Base-by-base conservation (phyloP, 257 asterid genomes). In the Marsdenia floribunda region DNA sequence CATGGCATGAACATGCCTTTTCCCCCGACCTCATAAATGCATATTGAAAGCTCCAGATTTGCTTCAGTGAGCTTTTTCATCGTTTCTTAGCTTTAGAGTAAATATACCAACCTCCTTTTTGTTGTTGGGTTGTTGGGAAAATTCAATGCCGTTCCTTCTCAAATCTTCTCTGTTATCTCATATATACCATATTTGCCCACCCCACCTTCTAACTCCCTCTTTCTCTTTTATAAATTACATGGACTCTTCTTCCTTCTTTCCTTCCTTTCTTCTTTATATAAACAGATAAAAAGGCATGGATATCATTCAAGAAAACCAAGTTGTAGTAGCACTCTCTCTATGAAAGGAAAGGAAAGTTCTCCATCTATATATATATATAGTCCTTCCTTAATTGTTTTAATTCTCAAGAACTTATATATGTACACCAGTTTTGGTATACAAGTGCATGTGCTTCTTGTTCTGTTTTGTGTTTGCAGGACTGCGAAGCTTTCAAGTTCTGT, bases 11-110 rank as follows among this genome's bases (percentile, higher is more conserved):
- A 68, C 82, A 79, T 81, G 85, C 85, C 86, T 70, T 86, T 86
- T 80, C 75, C 84, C 84, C 89, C 88, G 85, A 85, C 90, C 90
- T 87, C 86, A 90, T 90, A 88, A 91, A 91, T 91, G 93, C 91
- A 87, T 65, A 84, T 83, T 81, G 80, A 86, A 72, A 86, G 82
- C 88, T 80, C 88, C 90, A 88, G 90, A 86, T 86, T 84, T 84
- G 93, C 89, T 85, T 79, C 91, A 80, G 82, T 86, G 75, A 78
- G 87, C 92, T 87, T 88, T 89, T 90, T 85, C 92, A 87, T 89
- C 76, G 78, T 77, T 80, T 65, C 76, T 47, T 83, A 80, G 82
- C 84, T 83, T 80, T 83, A 33, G 80, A 80, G 83, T 80, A 80
- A 83, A 83, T 80, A 83, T 83, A 29, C 76, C 82, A 77, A 73